These are phyloP conservation scores for Aspergillus flavus DNA, from an alignment of 2,329 filamentous ascomycete genomes.

Conservation along the genomic window DNA sequence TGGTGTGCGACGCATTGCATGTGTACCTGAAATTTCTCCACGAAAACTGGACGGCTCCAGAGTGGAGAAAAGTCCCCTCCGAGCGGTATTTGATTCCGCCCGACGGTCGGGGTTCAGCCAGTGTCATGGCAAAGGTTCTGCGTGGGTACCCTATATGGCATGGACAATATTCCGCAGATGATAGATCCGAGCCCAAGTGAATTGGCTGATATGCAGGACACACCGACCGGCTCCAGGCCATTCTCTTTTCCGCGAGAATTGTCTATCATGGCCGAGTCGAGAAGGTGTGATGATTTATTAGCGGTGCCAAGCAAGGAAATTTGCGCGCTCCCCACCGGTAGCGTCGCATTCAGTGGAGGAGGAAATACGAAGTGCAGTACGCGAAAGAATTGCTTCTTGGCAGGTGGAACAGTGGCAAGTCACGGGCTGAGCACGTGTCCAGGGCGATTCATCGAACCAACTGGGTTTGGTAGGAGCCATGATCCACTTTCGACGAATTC, in stretches of 20 bases:
- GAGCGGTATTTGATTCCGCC: neutral
- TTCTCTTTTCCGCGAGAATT: neutral
- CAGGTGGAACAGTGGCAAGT: neutral
- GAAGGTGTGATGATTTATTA: neutral
- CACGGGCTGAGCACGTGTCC: neutral
- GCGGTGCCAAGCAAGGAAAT: neutral
- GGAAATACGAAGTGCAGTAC: neutral
- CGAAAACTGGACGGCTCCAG: neutral
- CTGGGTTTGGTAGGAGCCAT: neutral
- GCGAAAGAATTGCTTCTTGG: neutral
- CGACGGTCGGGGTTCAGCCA: neutral
- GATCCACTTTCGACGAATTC: neutral
- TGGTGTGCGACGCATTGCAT: neutral
- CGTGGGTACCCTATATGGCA: neutral
- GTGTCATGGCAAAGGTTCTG: neutral
- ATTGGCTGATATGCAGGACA: neutral
- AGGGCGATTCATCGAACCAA: too few species aligned
- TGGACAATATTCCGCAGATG: neutral
- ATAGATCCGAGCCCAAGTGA: neutral
- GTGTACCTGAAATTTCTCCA: neutral
- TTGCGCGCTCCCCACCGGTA: neutral
- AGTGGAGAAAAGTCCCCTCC: neutral
- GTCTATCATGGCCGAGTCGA: neutral
- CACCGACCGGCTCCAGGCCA: neutral
- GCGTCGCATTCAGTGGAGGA: neutral